Conservation (phyloP, 1,284 basidiomycete genomes). For the Malassezia psittaci region DNA sequence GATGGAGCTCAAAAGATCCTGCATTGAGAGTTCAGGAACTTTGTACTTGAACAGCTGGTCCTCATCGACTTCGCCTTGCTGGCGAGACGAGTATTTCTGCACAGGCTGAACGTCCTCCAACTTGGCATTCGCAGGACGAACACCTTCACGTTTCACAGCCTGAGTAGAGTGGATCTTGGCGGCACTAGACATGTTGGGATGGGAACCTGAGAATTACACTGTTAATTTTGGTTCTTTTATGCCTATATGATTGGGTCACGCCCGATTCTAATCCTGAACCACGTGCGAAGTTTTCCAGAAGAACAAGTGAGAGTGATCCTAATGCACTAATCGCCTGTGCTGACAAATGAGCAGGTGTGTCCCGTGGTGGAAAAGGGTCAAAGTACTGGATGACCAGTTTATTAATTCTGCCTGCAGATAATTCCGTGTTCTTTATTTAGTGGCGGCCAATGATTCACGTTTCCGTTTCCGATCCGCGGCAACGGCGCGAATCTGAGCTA, state of each 20-base stretch:
- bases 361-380: no score
- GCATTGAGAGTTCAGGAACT: constrained; percentile 72
- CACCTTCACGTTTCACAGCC: neutral
- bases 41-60: constrained; percentile 51
- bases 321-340: no score
- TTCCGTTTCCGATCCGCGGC: constrained; percentile 9
- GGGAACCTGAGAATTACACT: neutral
- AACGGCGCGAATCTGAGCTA: neutral
- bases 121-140: neutral
- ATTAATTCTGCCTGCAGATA: no score
- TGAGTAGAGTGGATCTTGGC: neutral
- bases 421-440: no score
- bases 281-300: no score
- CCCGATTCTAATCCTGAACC: no score
- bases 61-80: constrained; percentile 33
- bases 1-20: constrained; percentile 74
- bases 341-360: no score
- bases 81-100: constrained; percentile 30
- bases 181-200: neutral
- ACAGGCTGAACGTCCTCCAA: neutral
- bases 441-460: neutral
- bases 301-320: no score
- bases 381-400: no score
- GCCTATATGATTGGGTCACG: neutral
- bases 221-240: neutral